Evolutionary conservation across 2,329 filamentous ascomycete species (phyloP).

Genomic region (Ophiocordyceps camponoti-rufipedis): DNA sequence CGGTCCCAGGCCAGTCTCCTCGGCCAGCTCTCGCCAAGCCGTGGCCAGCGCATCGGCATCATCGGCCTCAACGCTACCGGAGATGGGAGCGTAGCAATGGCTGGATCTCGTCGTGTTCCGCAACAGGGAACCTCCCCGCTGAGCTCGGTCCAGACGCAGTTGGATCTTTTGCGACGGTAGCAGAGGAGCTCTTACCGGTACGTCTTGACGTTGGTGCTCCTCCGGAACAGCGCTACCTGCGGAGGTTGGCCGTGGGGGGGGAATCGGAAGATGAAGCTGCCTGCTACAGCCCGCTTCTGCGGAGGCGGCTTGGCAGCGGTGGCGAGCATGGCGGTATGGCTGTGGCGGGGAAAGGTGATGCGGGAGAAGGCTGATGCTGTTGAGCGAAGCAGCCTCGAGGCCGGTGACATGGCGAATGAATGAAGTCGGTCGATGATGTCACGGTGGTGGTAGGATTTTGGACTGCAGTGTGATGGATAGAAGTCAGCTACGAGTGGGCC

Average conservation of each 20-base stretch:
- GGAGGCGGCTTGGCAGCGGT: slow-evolving; percentile 1
- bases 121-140: not conserved
- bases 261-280: slow-evolving; percentile 31
- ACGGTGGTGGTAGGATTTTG: no score
- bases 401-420: no score
- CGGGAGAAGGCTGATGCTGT: no score
- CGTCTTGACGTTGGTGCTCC: slow-evolving; percentile 38
- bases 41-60: slow-evolving; percentile 35
- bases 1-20: slow-evolving; percentile 39
- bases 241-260: slow-evolving; percentile 18
- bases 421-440: not conserved
- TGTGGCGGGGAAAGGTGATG: not conserved
- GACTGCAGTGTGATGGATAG: no score
- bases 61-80: slow-evolving; percentile 36
- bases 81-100: slow-evolving; percentile 34
- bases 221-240: slow-evolving; percentile 41
- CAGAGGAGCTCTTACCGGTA: slow-evolving; percentile 29
- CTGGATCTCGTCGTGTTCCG: not conserved
- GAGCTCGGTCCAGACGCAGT: not conserved
- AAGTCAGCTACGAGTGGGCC: no score
- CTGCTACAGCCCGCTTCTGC: slow-evolving; percentile 22
- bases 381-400: not conserved
- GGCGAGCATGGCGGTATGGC: not conserved
- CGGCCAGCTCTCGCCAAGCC: slow-evolving; percentile 42
- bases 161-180: not conserved